phyloP scores from a whole-genome alignment of 805 yeast genomes.

The Monosporozyma aerobia region DNA sequence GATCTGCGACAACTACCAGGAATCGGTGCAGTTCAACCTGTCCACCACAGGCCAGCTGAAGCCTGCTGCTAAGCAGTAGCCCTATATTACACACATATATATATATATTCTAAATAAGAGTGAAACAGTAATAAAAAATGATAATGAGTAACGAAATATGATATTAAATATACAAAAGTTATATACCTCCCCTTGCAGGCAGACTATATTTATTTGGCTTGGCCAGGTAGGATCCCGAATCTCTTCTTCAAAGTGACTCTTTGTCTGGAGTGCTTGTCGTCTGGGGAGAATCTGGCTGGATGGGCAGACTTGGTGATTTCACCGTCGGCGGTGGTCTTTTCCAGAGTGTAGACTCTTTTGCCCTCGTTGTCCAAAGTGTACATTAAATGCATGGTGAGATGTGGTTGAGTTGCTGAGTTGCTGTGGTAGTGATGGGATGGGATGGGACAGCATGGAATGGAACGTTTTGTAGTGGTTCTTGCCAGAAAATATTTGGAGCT shows the following conservation, averaged over 20 bases:
- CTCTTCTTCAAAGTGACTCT: slow-evolving; percentile 97
- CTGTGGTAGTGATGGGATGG: background rate
- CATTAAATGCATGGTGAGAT: slow-evolving; percentile 83
- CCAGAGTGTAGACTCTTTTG: slow-evolving; percentile 87
- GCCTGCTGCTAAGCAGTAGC: slow-evolving; percentile 9
- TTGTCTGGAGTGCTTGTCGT: slow-evolving; percentile 97
- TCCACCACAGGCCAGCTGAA: slow-evolving; percentile 52
- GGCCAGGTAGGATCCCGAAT: slow-evolving; percentile 49
- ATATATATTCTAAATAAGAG: background rate
- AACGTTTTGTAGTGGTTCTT: background rate
- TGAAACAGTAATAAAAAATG: background rate
- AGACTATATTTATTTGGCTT: background rate
- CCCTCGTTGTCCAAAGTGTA: slow-evolving; percentile 93
- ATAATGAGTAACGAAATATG: background rate
- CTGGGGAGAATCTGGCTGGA: slow-evolving; percentile 99
- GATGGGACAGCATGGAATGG: background rate
- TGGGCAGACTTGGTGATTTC: slow-evolving; percentile 98
- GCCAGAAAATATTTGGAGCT: background rate
- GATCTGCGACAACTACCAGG: slow-evolving; percentile 70
- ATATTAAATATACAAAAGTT: background rate
- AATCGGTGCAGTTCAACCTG: slow-evolving; percentile 61
- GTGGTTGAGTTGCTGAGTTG: background rate
- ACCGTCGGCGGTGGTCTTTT: slow-evolving; percentile 72
- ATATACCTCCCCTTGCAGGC: background rate
- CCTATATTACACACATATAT: background rate